These are phyloP conservation scores for Ceratobasidium sp. DNA, from an alignment of 1,284 basidiomycete genomes.

Conservation along the genomic window DNA sequence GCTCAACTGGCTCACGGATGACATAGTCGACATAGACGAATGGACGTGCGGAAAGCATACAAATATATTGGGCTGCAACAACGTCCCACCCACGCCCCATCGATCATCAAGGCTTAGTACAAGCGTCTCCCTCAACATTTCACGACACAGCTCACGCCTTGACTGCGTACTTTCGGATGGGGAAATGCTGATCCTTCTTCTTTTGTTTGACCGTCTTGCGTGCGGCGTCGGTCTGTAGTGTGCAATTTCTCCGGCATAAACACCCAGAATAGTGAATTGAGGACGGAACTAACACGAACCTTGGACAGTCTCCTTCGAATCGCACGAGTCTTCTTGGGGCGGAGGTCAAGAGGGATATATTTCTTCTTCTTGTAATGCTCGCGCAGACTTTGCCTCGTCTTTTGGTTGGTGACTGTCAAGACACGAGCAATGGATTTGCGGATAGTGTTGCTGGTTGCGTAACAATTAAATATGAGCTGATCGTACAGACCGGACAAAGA, in stretches of 20 bases:
- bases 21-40: conserved; percentile 42
- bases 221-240: conserved; percentile 75
- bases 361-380: conserved; percentile 99
- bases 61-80: conserved; percentile 42
- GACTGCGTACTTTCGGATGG: conserved; percentile 83
- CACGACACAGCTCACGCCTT: conserved; percentile 62
- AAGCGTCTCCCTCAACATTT: conserved; percentile 5
- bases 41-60: conserved; percentile 39
- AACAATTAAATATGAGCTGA: conserved; percentile 1
- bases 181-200: conserved; percentile 96
- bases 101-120: background rate
- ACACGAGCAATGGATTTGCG: conserved; percentile 99
- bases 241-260: conserved; percentile 37
- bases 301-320: conserved; percentile 95
- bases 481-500: conserved; percentile 45
- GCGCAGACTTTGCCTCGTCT: conserved; percentile 95
- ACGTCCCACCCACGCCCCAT: conserved; percentile 28
- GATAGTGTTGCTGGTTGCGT: conserved; percentile 81
- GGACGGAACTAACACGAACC: conserved; percentile 60
- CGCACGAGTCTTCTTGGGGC: conserved; percentile 97
- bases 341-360: conserved; percentile 96
- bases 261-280: background rate
- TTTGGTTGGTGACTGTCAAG: conserved; percentile 98
- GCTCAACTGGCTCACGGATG: conserved; percentile 32
- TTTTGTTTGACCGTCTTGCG: conserved; percentile 88